Percentiles rank a stretch among this genome's conserved stretches.
phyloP scores from a whole-genome alignment of 768 basidiomycete genomes.

The Russula olivacea region DNA sequence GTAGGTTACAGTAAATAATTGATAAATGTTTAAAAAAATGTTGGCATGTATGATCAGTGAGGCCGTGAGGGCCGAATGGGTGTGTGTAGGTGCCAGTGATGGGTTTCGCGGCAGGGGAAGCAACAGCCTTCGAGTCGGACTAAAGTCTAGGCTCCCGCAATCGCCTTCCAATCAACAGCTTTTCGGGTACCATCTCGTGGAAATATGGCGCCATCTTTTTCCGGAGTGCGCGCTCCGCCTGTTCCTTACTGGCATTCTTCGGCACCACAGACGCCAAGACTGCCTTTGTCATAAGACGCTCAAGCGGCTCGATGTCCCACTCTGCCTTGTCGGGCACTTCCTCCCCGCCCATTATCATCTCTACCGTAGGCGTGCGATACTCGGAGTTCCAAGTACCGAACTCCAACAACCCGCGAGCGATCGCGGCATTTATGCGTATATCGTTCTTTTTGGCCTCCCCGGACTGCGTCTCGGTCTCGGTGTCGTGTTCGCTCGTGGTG shows the following conservation, averaged over 20 bases:
- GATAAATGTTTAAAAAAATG: too few relatives aligned
- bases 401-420: background rate
- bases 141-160: conserved; percentile 1
- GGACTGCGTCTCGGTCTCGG: background rate
- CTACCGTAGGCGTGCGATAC: conserved; percentile 3
- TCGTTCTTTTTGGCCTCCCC: background rate
- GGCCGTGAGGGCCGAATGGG: background rate
- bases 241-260: background rate
- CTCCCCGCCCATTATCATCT: background rate
- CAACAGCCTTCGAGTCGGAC: background rate
- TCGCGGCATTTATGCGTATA: background rate
- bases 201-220: conserved; percentile 5
- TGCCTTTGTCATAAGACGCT: conserved; percentile 16
- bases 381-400: background rate
- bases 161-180: conserved; percentile 14
- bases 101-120: background rate
- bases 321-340: background rate
- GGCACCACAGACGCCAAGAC: background rate
- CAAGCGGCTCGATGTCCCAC: conserved; percentile 24
- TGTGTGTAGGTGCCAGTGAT: background rate
- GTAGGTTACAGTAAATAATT: background rate
- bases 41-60: background rate
- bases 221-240: background rate
- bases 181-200: conserved; percentile 12
- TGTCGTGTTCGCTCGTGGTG: background rate